phyloP scores from a whole-genome alignment of 2,329 filamentous ascomycete species.

The Xylariaceae sp. region DNA sequence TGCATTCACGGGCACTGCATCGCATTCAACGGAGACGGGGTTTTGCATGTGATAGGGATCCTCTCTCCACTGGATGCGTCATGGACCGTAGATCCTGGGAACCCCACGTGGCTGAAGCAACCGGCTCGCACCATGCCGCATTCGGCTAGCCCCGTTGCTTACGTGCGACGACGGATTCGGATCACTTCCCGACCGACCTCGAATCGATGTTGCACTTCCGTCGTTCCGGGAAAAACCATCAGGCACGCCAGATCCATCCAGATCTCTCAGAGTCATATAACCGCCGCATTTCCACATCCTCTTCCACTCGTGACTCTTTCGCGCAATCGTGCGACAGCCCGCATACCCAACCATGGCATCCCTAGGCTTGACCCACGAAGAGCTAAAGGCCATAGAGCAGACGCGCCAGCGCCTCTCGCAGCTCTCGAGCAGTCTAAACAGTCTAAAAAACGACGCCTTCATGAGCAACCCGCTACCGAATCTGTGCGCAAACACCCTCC shows the following conservation, averaged over 20 bases:
- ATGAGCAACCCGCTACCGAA: conserved; percentile 63
- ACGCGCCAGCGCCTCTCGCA: conserved; percentile 64
- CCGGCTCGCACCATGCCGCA: not conserved
- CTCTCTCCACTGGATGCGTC: not conserved
- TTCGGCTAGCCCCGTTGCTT: not conserved
- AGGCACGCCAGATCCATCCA: no score
- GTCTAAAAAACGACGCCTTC: conserved; percentile 56
- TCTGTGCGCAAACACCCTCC: conserved; percentile 46
- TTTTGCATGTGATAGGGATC: conserved; percentile 4
- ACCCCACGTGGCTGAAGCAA: conserved; percentile 2
- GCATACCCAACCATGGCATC: conserved; percentile 34
- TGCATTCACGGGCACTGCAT: no score
- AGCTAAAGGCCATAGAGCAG: conserved; percentile 66
- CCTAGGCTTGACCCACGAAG: conserved; percentile 53
- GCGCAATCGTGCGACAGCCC: not conserved
- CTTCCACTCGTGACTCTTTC: not conserved
- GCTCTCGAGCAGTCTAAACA: conserved; percentile 63
- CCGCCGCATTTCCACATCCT: not conserved
- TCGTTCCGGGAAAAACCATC: not conserved
- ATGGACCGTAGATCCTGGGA: not conserved
- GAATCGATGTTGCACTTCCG: not conserved
- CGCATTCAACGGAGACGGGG: no score
- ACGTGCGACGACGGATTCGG: not conserved
- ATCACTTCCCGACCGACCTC: no score
- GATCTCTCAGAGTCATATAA: not conserved